These are phyloP conservation scores for Metschnikowia lunata DNA, from an alignment of 805 yeast species.

Conservation along the genomic window DNA sequence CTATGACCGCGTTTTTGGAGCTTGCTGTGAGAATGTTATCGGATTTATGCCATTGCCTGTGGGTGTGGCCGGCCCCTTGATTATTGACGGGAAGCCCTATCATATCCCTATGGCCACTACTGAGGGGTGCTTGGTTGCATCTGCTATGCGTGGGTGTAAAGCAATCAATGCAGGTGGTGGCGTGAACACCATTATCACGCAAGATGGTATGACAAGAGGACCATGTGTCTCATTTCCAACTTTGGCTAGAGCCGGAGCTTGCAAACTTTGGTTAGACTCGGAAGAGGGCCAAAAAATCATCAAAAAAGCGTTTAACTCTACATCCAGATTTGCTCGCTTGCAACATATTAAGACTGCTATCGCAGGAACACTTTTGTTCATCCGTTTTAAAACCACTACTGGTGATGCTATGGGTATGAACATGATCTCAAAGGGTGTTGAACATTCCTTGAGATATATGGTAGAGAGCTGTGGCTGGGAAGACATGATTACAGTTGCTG, in stretches of 20 bases:
- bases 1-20: slow-evolving; percentile 94
- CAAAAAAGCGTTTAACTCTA: slow-evolving; percentile 89
- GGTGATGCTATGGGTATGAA: slow-evolving; percentile 99
- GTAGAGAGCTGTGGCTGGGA: slow-evolving; percentile 84
- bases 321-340: slow-evolving; percentile 94
- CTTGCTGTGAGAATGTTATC: slow-evolving; percentile 97
- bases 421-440: slow-evolving; percentile 99
- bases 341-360: slow-evolving; percentile 88
- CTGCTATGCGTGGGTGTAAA: slow-evolving; percentile 98
- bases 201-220: slow-evolving; percentile 99
- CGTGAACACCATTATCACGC: slow-evolving; percentile 82
- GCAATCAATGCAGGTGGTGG: slow-evolving; percentile 98
- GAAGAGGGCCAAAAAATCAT: slow-evolving; percentile 83
- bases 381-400: slow-evolving; percentile 96
- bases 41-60: slow-evolving; percentile 96
- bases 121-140: slow-evolving; percentile 97
- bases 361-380: slow-evolving; percentile 85
- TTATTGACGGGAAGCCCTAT: slow-evolving; percentile 81
- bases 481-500: slow-evolving; percentile 89
- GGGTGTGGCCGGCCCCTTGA: slow-evolving; percentile 95
- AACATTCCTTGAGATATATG: slow-evolving; percentile 78
- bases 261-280: slow-evolving; percentile 92
- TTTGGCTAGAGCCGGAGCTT: slow-evolving; percentile 84
- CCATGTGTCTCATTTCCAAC: slow-evolving; percentile 92
- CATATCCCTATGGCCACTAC: slow-evolving; percentile 99